Percentiles rank a stretch among this genome's conserved stretches.
Conservation (phyloP, 192 early-diverging fungal species). For the Umbelopsis isabellina region DNA sequence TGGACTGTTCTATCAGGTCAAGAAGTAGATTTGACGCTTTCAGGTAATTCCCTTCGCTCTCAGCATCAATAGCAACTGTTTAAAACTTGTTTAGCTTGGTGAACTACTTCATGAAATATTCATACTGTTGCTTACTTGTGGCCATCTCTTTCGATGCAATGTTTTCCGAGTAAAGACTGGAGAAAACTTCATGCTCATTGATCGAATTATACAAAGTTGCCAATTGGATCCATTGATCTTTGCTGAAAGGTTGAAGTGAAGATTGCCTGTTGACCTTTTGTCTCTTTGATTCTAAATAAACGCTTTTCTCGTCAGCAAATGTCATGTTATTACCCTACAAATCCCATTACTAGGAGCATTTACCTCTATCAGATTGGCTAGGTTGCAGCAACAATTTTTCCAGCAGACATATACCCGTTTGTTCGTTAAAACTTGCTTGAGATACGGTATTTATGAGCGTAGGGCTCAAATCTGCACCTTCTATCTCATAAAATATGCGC, state of each 20-base stretch:
- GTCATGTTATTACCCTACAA: background rate
- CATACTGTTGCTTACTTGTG: slow-evolving; percentile 38
- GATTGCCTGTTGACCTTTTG: background rate
- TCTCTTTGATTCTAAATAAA: background rate
- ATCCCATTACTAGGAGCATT: background rate
- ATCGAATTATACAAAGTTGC: slow-evolving; percentile 66
- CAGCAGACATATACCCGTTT: slow-evolving; percentile 53
- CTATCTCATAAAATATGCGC: slow-evolving; percentile 51
- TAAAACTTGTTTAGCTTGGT: background rate
- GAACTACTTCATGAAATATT: background rate
- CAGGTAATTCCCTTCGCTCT: slow-evolving; percentile 61
- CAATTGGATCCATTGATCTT: slow-evolving; percentile 59
- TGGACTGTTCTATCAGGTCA: slow-evolving; percentile 37
- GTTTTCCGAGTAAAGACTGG: slow-evolving; percentile 62
- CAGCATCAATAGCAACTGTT: slow-evolving; percentile 62
- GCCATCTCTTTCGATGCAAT: slow-evolving; percentile 52
- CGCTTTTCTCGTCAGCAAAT: background rate
- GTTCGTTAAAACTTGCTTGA: slow-evolving; percentile 52
- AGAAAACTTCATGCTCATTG: slow-evolving; percentile 64
- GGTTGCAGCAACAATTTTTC: slow-evolving; percentile 47
- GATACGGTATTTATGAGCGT: slow-evolving; percentile 36
- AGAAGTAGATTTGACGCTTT: slow-evolving; percentile 48
- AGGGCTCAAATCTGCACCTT: slow-evolving; percentile 35
- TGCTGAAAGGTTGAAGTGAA: slow-evolving; percentile 17
- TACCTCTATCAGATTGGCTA: slow-evolving; percentile 32